Evolutionary conservation across 2,329 filamentous ascomycete species (phyloP), one percentile per base, ranked within the genome.

Genomic region (Meredithiella fracta): DNA sequence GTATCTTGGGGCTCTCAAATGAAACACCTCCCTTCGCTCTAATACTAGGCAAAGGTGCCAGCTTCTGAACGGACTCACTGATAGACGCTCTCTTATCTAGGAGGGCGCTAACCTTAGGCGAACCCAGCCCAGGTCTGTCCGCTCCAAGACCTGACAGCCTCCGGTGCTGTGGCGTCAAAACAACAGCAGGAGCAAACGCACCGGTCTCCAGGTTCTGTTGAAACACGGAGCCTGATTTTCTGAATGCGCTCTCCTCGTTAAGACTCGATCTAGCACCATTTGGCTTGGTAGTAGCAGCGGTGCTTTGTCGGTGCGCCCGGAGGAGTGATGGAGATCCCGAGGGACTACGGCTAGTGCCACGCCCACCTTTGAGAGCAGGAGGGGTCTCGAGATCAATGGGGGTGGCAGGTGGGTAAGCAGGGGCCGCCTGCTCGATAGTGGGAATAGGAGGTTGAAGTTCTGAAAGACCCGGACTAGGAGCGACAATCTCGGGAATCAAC

Each of bases 31-130:
- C 66, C 1, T 82, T 78, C 22, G 77, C 71, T 11, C 49, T 38
- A 52, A 29, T n/a, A 4, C 23, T 20, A 15, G 20, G 40, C 23
- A 20, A 20, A 9, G 53, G 49, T 3, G 57, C 40, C 4, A 49
- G 37, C 29, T 52, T 49, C 17, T 20, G 22, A 40, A 29, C 14
- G n/a, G 38, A 20, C 44, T 90, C 82, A 22, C 83, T 78, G 59
- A 91, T 83, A 1, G 85, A 89, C 49, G 72, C 75, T 51, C 86
- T 78, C 34, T 81, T 78, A 60, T 86, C 83, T 34, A 90, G 75
- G 31, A 89, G 73, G 26, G 80, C 83, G 22, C 83, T 75, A 55
- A 91, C 77, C 54, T 79, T 80, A 3, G 86, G 86, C 0, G 86
- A 91, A 5, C 86, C 86, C 55, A 90, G 74, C 0, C 85, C 86